phyloP scores from a whole-genome alignment of 2,329 filamentous ascomycete genomes.

The Pseudogymnoascus sp. region DNA sequence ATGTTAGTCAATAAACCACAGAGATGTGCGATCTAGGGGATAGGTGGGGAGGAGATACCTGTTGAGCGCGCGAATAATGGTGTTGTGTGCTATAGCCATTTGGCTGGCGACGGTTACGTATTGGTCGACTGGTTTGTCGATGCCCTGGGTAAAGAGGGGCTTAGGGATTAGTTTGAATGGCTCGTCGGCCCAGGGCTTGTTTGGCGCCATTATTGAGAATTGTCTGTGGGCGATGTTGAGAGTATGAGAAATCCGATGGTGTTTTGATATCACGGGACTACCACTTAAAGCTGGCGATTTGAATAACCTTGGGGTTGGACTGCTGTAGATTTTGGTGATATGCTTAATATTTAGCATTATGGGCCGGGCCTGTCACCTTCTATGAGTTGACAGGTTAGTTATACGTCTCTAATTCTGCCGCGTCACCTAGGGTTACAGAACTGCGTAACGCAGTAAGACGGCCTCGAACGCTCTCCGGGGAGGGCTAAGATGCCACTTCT shows the following conservation, averaged over 20 bases:
- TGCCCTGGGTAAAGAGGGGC: slow-evolving; percentile 13
- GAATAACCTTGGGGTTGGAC: neutral
- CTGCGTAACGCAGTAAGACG: neutral
- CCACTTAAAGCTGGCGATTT: neutral
- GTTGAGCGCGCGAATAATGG: slow-evolving; percentile 7
- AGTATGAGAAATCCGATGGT: too few relatives aligned
- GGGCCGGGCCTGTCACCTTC: too few relatives aligned
- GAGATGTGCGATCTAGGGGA: neutral
- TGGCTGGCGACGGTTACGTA: slow-evolving; percentile 14
- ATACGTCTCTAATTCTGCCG: neutral
- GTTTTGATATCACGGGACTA: neutral
- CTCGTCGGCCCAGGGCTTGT: neutral
- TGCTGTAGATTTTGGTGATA: too few relatives aligned
- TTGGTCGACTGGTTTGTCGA: neutral
- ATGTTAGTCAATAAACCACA: neutral
- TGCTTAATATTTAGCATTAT: neutral
- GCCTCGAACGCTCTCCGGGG: neutral
- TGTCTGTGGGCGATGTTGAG: too few relatives aligned
- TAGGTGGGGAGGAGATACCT: neutral
- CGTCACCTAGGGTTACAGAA: neutral
- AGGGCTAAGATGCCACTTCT: neutral
- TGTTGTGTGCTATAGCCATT: slow-evolving; percentile 5
- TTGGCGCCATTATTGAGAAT: neutral
- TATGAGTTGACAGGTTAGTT: neutral
- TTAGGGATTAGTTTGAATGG: slow-evolving; percentile 19